phyloP scores from a whole-genome alignment of 73 alveolate species.

The Symbiodinium pilosum region DNA sequence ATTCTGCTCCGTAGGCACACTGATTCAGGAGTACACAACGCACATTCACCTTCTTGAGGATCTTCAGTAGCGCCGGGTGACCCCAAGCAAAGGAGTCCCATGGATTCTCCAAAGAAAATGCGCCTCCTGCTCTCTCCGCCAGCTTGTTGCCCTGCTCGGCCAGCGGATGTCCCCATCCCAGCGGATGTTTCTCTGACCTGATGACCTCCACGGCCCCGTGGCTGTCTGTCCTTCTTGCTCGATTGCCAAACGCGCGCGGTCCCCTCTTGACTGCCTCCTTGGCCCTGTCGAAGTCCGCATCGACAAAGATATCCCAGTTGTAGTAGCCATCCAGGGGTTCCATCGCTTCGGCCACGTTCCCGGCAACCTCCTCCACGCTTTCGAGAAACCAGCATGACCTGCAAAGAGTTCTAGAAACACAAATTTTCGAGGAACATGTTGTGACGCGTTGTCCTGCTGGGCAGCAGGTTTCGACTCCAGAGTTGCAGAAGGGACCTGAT shows the following conservation, averaged over 20 bases:
- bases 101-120: constrained; percentile 15
- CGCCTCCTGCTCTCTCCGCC: not conserved
- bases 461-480: not conserved
- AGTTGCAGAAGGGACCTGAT: not conserved
- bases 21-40: not conserved
- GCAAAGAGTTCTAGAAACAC: constrained; percentile 16
- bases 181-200: not conserved
- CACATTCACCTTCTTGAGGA: not conserved
- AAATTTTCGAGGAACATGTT: not conserved
- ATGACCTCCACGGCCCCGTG: not conserved
- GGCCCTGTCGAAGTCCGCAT: not conserved
- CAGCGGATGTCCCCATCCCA: not conserved
- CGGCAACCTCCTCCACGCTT: not conserved
- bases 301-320: constrained; percentile 9
- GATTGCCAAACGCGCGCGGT: not conserved
- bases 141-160: constrained; percentile 8
- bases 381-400: constrained; percentile 2
- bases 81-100: constrained; percentile 24
- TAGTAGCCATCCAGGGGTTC: not conserved
- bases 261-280: not conserved
- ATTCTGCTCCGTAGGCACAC: constrained; percentile 13
- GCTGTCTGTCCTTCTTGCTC: not conserved
- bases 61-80: not conserved
- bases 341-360: not conserved
- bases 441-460: not conserved